Percentiles rank a stretch among this genome's conserved stretches.
These are phyloP conservation scores for Cyclotella atomus DNA, from an alignment of 108 stramenopile species.

Conservation along the genomic window DNA sequence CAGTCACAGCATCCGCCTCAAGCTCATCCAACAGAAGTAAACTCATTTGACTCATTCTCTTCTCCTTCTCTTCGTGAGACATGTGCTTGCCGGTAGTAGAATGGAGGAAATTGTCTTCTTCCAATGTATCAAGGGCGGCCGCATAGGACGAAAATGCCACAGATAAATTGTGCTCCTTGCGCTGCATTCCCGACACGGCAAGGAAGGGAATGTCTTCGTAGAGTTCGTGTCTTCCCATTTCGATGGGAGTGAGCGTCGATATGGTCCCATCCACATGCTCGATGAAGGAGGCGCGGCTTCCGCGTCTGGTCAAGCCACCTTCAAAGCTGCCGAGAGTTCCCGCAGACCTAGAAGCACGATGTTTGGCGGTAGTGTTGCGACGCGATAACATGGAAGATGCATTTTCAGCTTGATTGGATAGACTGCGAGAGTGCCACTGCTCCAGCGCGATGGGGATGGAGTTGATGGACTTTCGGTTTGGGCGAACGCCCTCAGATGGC, in stretches of 20 bases:
- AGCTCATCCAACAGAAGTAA: conserved; percentile 85
- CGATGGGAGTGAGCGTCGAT: conserved; percentile 55
- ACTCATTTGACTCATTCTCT: conserved; percentile 58
- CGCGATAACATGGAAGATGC: conserved; percentile 5
- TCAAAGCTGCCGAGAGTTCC: conserved; percentile 1
- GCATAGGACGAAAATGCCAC: conserved; percentile 81
- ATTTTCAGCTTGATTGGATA: conserved; percentile 21
- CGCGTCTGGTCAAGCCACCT: conserved; percentile 4
- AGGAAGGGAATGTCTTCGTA: conserved; percentile 83
- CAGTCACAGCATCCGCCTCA: conserved; percentile 78
- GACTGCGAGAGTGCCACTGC: conserved; percentile 28
- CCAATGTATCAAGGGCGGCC: conserved; percentile 73
- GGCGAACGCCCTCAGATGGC: conserved; percentile 1
- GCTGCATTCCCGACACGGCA: conserved; percentile 85
- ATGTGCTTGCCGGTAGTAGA: conserved; percentile 42
- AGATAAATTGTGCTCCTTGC: conserved; percentile 63
- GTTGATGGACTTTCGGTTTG: conserved; percentile 23
- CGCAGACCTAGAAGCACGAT: neutral
- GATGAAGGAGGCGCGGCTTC: conserved; percentile 34
- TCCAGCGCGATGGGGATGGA: conserved; percentile 32
- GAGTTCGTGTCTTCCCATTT: conserved; percentile 84
- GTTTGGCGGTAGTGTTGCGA: neutral
- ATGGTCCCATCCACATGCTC: conserved; percentile 34
- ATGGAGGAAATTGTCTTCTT: conserved; percentile 45
- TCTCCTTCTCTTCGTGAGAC: conserved; percentile 55